Base-by-base conservation (phyloP, 2,329 filamentous ascomycete genomes). In the Neofusicoccum sp. region DNA sequence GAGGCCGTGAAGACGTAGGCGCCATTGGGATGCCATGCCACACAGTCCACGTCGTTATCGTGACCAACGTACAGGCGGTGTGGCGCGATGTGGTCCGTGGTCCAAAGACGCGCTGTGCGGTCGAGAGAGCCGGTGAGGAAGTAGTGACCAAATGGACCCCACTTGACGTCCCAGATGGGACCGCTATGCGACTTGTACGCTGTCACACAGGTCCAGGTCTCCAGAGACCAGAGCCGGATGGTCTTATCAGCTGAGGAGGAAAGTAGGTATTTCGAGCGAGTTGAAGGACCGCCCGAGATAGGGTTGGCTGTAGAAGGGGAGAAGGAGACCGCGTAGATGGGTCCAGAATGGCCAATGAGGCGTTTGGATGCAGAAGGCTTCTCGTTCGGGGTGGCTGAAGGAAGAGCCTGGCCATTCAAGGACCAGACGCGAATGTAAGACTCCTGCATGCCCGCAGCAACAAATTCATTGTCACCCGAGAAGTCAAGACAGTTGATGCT, bases 381-480 rank as follows among this genome's bases (percentile, higher is more conserved):
- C 76, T 63, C 36, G 60, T 43, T 47, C 5, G 58, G 51, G 14
- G 36, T 47, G 9, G 47, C 31, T 6, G 51, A 58, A 41, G 86
- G 82, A 11, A 99, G 84, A 3, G 90, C 84, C 64, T 89, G 89
- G 64, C 93, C 95, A 68, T 96, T 90, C 41, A 98, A 80, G 40
- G 89, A 89, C 92, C 93, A 99, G 11, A 99, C 85, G 14, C 93
- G 89, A 68, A 99, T 96, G 72, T 97, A 98, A 0, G 93, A 98
- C 71, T 98, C 93, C 59, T 89, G 87, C 49, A 93, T 96, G 30
- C 95, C 96, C 24, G 88, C 90, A 26, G 95, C 95, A 38, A 95
- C 90, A 30, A 98, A 84, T 65, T 88, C 84, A 64, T 91, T 89
- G 71, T 99, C 95, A 58, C 93, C 90, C 0, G 93, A 97, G 71